phyloP scores from a whole-genome alignment of 495 filamentous ascomycete species.

The Aspergillus ostianus region DNA sequence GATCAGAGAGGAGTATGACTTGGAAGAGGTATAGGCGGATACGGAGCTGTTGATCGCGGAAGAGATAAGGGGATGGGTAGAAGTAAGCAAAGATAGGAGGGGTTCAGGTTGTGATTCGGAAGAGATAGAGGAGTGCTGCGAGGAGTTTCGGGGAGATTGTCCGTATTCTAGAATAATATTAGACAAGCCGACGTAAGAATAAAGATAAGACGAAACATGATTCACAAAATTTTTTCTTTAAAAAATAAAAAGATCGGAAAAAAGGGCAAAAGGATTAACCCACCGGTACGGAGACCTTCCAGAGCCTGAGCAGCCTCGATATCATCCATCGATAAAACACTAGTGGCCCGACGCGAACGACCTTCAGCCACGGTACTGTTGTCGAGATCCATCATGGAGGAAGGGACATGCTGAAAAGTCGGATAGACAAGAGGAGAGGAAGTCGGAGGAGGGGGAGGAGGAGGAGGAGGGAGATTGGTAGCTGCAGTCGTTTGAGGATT shows the following conservation, averaged over 20 bases:
- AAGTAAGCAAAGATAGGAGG: constrained; percentile 74
- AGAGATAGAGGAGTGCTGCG: constrained; percentile 25
- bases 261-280: constrained; percentile 23
- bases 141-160: constrained; percentile 29
- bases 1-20: constrained; percentile 83
- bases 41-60: constrained; percentile 78
- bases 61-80: constrained; percentile 73
- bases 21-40: constrained; percentile 76
- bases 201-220: constrained; percentile 6
- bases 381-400: constrained; percentile 44
- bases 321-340: constrained; percentile 72
- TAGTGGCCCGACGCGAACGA: constrained; percentile 44
- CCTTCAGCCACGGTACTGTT: constrained; percentile 32
- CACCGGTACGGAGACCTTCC: constrained; percentile 79
- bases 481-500: constrained; percentile 4
- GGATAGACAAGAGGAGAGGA: constrained; percentile 16
- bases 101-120: constrained; percentile 57
- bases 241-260: not conserved
- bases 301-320: constrained; percentile 87
- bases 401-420: constrained; percentile 31
- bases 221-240: too few species aligned
- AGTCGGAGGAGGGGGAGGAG: constrained; percentile 10
- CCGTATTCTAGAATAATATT: constrained; percentile 25
- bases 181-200: not conserved
- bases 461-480: constrained; percentile 13